Evolutionary conservation across 441 rosid genomes (phyloP), one percentile per base, ranked within the genome.

Genomic region (Pelargonium citronellum): DNA sequence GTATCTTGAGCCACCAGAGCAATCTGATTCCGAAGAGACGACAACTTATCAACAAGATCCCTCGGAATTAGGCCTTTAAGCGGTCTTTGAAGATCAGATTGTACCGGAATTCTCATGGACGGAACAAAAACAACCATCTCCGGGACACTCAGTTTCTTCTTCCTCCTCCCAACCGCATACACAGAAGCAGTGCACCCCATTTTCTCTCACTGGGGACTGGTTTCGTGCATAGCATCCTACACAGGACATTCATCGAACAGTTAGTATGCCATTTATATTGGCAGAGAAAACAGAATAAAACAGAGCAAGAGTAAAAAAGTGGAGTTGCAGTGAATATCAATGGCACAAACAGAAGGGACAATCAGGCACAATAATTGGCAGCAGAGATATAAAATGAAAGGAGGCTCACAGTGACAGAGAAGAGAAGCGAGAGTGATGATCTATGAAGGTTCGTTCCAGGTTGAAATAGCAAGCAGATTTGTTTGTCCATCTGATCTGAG

Each of bases 111-210:
- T 70, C 88, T 77, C 66, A 89, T 74, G 20, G 84, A 83, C 3
- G 93, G 96, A 79, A 85, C 87, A 77, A 83, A 84, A 1, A 91
- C 84, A 17, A 80, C 90, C 7, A 83, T 81, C 77, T 89, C 97
- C 5, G 86, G 85, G 65, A 94, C 73, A 74, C 39, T 72, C 66
- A 75, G 43, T 83, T 77, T 88, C 83, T 75, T 85, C 82, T 84
- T 83, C 77, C 79, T 85, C 83, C 75, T 83, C 74, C 78, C 84
- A 49, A 71, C 68, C 55, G 79, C 86, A 69, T 68, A 69, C 70
- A 91, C 75, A 65, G 97, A 94, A 80, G 83, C 74, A 75, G 85
- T 74, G 79, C 98, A 94, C 67, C 98, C 98, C 98, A 94, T 94
- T 83, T 71, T 69, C 60, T 73, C 64, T 60, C n/a, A 19, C 77